Evolutionary conservation across 768 basidiomycete genomes (phyloP).

Genomic region (Trametes gibbosa): DNA sequence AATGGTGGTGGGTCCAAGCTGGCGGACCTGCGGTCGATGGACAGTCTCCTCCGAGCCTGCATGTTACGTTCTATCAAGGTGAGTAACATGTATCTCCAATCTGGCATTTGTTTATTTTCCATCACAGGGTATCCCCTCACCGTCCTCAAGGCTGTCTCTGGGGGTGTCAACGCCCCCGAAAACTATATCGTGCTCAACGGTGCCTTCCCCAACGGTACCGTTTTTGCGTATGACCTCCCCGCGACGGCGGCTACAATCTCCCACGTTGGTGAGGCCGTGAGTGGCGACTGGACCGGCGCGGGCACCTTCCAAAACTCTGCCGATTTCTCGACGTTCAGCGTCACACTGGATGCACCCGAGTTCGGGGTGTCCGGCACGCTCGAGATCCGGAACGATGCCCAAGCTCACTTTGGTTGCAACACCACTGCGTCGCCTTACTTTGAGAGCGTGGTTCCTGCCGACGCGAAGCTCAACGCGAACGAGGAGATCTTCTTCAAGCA

Average conservation of each 20-base stretch:
- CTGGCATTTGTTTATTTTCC: background rate
- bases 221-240: slow-evolving; percentile 17
- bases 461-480: slow-evolving; percentile 10
- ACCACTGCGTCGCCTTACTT: slow-evolving; percentile 23
- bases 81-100: background rate
- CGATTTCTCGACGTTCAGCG: slow-evolving; percentile 18
- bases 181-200: slow-evolving; percentile 23
- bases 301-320: slow-evolving; percentile 20
- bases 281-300: slow-evolving; percentile 21
- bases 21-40: slow-evolving; percentile 8
- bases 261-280: slow-evolving; percentile 12
- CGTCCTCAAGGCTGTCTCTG: background rate
- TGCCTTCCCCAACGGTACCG: slow-evolving; percentile 21
- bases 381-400: slow-evolving; percentile 15
- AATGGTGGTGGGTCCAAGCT: slow-evolving; percentile 28
- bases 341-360: slow-evolving; percentile 19
- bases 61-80: slow-evolving; percentile 26
- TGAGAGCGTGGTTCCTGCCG: slow-evolving; percentile 1
- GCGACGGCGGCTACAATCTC: slow-evolving; percentile 18
- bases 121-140: slow-evolving; percentile 8
- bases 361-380: slow-evolving; percentile 19
- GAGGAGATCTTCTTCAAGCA: slow-evolving; percentile 24
- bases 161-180: slow-evolving; percentile 1
- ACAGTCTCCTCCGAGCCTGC: slow-evolving; percentile 19
- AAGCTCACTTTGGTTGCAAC: slow-evolving; percentile 26